phyloP scores from a whole-genome alignment of 139 green algal genomes.

The Nannochloris sp. region DNA sequence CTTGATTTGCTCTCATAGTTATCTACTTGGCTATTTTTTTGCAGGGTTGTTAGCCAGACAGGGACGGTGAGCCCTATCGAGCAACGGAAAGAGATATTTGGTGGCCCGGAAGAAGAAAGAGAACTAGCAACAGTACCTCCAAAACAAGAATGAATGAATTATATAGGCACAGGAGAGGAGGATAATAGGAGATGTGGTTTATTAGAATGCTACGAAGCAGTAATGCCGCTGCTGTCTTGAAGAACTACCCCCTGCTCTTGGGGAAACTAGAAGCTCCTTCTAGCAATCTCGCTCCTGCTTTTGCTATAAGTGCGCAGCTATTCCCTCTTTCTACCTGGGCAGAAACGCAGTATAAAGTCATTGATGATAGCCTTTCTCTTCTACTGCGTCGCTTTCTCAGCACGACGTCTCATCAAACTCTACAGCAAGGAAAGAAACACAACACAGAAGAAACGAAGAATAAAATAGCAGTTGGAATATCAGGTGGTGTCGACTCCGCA shows the following conservation, averaged over 20 bases:
- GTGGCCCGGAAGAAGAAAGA: background rate
- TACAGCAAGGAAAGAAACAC: background rate
- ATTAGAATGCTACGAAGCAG: no score
- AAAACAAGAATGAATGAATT: background rate
- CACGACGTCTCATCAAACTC: background rate
- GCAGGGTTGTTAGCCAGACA: slow-evolving; percentile 37
- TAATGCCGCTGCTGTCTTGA: no score
- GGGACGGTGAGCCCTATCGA: slow-evolving; percentile 16
- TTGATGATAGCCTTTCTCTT: no score
- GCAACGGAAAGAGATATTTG: slow-evolving; percentile 36
- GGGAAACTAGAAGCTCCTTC: no score
- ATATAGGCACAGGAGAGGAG: background rate
- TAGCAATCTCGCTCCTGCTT: no score
- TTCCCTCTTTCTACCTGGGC: no score
- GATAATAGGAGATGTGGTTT: no score
- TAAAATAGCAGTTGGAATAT: slow-evolving; percentile 60
- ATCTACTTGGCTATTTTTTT: background rate
- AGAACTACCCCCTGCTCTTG: no score
- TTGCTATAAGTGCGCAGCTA: no score
- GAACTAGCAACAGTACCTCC: background rate
- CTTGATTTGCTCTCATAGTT: background rate
- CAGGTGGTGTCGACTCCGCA: slow-evolving; percentile 74
- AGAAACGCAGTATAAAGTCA: background rate
- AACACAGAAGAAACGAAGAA: background rate
- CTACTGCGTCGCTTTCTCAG: no score